phyloP scores from a whole-genome alignment of 176 grass and related monocot genomes.

The Elaeis guineensis region DNA sequence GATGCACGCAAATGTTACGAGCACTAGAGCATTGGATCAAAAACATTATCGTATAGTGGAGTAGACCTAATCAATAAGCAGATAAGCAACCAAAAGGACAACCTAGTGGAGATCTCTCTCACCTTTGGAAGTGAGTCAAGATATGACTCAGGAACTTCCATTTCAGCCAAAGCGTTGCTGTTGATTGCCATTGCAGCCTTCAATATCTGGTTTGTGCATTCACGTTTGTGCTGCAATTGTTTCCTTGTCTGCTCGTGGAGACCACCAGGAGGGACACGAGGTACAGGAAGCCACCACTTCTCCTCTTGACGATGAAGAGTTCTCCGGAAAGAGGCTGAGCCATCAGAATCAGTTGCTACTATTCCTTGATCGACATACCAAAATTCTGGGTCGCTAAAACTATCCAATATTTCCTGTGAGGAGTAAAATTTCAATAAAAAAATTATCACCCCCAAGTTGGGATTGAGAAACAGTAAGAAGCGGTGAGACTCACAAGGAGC shows the following conservation, averaged over 20 bases:
- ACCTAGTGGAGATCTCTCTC: too few species aligned
- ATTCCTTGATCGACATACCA: conserved; percentile 93
- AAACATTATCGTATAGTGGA: too few species aligned
- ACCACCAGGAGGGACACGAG: conserved; percentile 44
- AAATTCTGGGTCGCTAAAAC: conserved; percentile 72
- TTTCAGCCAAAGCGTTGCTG: conserved; percentile 72
- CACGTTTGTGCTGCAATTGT: conserved; percentile 71
- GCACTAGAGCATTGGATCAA: too few species aligned
- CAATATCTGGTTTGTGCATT: conserved; percentile 70
- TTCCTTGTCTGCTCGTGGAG: conserved; percentile 41
- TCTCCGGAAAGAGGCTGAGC: conserved; percentile 33
- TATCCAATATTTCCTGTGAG: conserved; percentile 73
- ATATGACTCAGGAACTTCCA: conserved; percentile 84
- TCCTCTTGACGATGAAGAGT: conserved; percentile 49
- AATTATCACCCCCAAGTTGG: neutral
- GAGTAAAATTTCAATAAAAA: neutral
- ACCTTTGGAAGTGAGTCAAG: conserved; percentile 80
- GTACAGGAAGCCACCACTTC: conserved; percentile 97
- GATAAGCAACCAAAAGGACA: too few species aligned
- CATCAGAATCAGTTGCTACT: neutral
- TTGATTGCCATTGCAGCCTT: conserved; percentile 96
- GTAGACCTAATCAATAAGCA: too few species aligned
- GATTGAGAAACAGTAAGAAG: neutral
- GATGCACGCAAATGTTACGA: too few species aligned
- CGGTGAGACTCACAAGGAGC: conserved; percentile 68